Evolutionary conservation across 106 monocot species (phyloP), one percentile per base, ranked within the genome.

Genomic region (Platanthera zijinensis): DNA sequence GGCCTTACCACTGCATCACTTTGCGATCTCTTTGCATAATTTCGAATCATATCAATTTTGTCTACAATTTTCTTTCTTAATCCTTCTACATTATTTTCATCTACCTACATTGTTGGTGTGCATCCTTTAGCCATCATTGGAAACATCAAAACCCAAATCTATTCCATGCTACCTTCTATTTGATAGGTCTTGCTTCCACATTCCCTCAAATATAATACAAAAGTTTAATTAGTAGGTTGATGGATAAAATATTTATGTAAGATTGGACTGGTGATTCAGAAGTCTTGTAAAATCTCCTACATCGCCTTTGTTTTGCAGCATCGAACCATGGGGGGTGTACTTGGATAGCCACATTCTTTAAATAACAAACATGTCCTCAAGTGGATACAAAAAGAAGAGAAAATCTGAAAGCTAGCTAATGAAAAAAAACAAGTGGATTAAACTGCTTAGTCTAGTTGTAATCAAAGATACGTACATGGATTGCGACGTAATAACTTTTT

Each of bases 401-500:
- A 21, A 62, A 62, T 25, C 22, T 62, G 62, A 62, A 18, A 62
- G 22, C 62, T 53, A 53, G 7, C 62, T 62, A 5, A 7, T 15
- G 7, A 63, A 63, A 53, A 12, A 12, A 63, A 63, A 28, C 21
- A 63, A 7, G 62, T 21, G 15, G 19, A 63, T 15, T 39, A 39
- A 39, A 39, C 32, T 30, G 11, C 39, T 66, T 66, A 3, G 30
- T 28, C 30, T 32, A 66, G 2, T 32, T 30, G 32, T 66, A 61
- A 39, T 19, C 51, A 70, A 53, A 76, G 48, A 76, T n/a, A 52
- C 61, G 79, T 80, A 93, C 97, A 91, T 86, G 94, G 91, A 87
- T 94, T 92, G 48, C 86, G 86, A 15, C 87, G 84, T 47, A 99
- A 84, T 75, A 99, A 82, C 81, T 85, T 99, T 74, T 79, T 86